Base-by-base conservation (phyloP, 805 yeast species). In the Hanseniaspora jakobsenii region DNA sequence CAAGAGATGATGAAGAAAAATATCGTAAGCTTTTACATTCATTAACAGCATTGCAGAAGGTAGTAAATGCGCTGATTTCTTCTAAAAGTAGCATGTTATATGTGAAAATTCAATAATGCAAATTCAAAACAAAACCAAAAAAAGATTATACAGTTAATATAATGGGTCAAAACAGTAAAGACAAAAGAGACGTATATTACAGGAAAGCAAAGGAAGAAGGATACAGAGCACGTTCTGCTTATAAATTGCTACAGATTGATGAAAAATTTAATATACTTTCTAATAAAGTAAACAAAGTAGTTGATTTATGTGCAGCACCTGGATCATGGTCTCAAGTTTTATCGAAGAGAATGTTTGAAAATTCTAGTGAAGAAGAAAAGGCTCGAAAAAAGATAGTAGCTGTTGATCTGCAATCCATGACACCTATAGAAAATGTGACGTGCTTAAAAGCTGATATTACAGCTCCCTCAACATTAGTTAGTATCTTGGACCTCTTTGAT, bases 261-360 rank as follows among this genome's bases (percentile, higher is more conserved):
- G 95, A 89, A 47, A 87, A 91, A 59, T 91, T 89, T 59, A 79
- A 81, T 50, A 72, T 86, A 29, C 75, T 91, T 47, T 70, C 76
- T 40, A 67, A 70, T 45, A 80, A 75, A 32, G 77, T 86, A 28
- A 70, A 68, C 35, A 67, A 95, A 53, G 97, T 91, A 3, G 98
- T 91, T 4, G 98, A 91, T 63, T 68, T 91, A 24, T 91, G 98
- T 69, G 98, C 98, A 29, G 98, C 97, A 4, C 96, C 96, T 0
- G 95, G 96, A 1, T 86, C 96, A 3, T 91, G 98, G 98, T 82
- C 94, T 1, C 98, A 91, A 59, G 98, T 91, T 0, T 70, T 91
- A 12, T 78, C 91, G 26, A 64, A 83, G 52, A 78, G 78, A 54
- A 62, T 83, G 31, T 75, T 70, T 52, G 66, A 67, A 48, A 69